Percentiles rank a stretch among this genome's conserved stretches.
Conservation (phyloP, 208 protist species). For the Vickermania ingenoplastis region DNA sequence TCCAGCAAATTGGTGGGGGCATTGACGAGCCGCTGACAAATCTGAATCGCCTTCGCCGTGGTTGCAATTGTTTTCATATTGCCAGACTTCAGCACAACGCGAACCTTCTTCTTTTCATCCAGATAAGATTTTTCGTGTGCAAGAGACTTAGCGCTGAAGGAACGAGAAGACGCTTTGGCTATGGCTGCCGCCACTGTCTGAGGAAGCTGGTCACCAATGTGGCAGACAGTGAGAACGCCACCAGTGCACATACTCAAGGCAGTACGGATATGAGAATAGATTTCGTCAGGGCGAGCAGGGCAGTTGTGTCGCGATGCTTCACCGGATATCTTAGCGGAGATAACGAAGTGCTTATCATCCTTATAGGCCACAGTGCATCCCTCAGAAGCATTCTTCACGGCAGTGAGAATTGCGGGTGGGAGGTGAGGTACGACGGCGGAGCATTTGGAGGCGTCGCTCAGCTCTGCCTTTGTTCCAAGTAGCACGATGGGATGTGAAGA, state of each 20-base stretch:
- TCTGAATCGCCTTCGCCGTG: conserved; percentile 32
- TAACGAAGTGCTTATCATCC: conserved; percentile 15
- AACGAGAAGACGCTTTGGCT: conserved; percentile 38
- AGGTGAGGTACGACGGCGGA: neutral
- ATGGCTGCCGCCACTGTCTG: conserved; percentile 36
- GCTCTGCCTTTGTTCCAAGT: conserved; percentile 26
- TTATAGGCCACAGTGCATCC: conserved; percentile 3
- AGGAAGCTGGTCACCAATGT: conserved; percentile 17
- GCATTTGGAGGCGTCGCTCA: conserved; percentile 11
- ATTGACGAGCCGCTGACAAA: conserved; percentile 79
- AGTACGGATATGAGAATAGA: conserved; percentile 36
- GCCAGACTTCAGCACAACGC: conserved; percentile 29
- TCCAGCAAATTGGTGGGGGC: conserved; percentile 77
- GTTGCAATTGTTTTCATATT: conserved; percentile 10
- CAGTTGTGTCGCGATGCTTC: conserved; percentile 76
- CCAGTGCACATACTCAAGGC: conserved; percentile 18
- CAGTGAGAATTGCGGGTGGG: conserved; percentile 13
- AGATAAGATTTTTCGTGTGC: conserved; percentile 32
- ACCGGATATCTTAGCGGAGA: conserved; percentile 32
- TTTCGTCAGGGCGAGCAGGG: conserved; percentile 39
- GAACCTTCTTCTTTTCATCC: conserved; percentile 17
- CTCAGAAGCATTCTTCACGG: conserved; percentile 6
- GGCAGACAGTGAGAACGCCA: conserved; percentile 42
- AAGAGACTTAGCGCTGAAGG: conserved; percentile 60
- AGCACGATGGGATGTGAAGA: conserved; percentile 29